Evolutionary conservation across 2,329 filamentous ascomycete genomes (phyloP).

Genomic region (Colletotrichum tropicale): DNA sequence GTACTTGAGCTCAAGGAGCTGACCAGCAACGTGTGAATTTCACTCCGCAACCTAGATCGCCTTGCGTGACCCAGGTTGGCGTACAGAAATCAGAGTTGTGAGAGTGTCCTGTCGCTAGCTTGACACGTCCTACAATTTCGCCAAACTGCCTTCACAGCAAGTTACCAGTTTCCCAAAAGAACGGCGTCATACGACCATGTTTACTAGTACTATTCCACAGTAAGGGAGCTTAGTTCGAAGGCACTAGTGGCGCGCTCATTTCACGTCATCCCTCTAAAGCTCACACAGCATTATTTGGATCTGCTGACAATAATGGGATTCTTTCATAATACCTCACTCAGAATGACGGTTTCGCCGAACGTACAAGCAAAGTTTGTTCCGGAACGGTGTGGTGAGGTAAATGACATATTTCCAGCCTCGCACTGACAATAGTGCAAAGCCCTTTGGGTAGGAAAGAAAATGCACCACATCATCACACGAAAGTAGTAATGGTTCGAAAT

Average conservation of each 20-base stretch:
- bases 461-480: background rate
- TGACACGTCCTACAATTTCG: too few relatives aligned
- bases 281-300: background rate
- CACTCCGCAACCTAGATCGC: background rate
- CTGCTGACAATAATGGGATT: background rate
- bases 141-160: too few relatives aligned
- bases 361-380: background rate
- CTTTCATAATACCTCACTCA: background rate
- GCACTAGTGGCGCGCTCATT: background rate
- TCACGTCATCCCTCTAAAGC: background rate
- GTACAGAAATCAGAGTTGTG: background rate
- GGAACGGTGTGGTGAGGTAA: background rate
- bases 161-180: background rate
- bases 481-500: background rate
- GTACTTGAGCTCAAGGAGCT: background rate
- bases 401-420: background rate
- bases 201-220: background rate
- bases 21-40: background rate
- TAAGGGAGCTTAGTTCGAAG: background rate
- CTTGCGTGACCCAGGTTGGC: background rate
- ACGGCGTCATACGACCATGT: background rate
- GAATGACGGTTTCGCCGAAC: background rate
- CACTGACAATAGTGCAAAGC: background rate
- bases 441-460: background rate
- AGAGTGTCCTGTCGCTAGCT: background rate